These are phyloP conservation scores for Vickermania spadyakhi DNA, from an alignment of 208 protist species.

Conservation along the genomic window DNA sequence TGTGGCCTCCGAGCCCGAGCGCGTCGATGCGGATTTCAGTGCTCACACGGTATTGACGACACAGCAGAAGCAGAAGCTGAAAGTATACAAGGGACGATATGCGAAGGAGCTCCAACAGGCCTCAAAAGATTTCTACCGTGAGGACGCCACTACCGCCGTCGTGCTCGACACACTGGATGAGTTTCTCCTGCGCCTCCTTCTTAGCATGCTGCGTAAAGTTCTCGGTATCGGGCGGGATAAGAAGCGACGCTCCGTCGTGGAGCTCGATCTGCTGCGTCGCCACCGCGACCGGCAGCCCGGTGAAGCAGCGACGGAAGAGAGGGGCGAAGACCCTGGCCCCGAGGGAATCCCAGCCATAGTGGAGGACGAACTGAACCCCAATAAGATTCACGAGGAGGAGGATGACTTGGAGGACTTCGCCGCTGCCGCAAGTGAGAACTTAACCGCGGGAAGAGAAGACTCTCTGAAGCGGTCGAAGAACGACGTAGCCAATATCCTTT, in stretches of 20 bases:
- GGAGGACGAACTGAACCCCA: constrained; percentile 8
- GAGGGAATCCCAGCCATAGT: constrained; percentile 12
- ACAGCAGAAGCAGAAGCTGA: constrained; percentile 87
- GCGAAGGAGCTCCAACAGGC: constrained; percentile 67
- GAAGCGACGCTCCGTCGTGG: constrained; percentile 45
- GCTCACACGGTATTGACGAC: constrained; percentile 77
- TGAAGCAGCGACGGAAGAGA: constrained; percentile 8
- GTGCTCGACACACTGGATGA: constrained; percentile 88
- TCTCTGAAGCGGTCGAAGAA: neutral
- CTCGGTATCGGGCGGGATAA: constrained; percentile 81
- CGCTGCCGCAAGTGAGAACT: constrained; percentile 11
- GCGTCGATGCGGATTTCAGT: constrained; percentile 82
- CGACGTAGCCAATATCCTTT: neutral
- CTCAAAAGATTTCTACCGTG: constrained; percentile 79
- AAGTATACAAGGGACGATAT: constrained; percentile 75
- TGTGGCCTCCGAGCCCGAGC: constrained; percentile 60
- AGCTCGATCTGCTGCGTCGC: constrained; percentile 74
- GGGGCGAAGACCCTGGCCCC: constrained; percentile 3
- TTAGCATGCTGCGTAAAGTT: constrained; percentile 79
- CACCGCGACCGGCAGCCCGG: constrained; percentile 3
- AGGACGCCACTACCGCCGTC: constrained; percentile 70
- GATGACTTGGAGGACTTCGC: constrained; percentile 70
- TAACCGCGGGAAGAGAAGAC: neutral
- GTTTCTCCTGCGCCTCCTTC: constrained; percentile 77
- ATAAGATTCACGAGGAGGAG: constrained; percentile 21